Evolutionary conservation across 306 rosid species (phyloP).

Genomic region (Casuarina glauca): DNA sequence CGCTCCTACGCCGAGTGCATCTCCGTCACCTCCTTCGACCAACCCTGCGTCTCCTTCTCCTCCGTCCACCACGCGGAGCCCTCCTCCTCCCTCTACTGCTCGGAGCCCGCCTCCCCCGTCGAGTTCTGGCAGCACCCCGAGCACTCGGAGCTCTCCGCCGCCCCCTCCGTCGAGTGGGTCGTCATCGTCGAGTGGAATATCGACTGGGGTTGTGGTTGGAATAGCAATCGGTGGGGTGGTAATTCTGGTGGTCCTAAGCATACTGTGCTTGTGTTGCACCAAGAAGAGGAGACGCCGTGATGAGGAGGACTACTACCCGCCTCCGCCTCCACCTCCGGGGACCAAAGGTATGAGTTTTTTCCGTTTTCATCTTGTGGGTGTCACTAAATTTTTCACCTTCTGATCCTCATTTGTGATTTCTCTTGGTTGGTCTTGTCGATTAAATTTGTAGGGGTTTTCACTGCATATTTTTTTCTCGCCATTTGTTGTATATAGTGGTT

Average conservation of each 20-base stretch:
- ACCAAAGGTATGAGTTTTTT: slow-evolving; percentile 61
- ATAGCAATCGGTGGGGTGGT: slow-evolving; percentile 70
- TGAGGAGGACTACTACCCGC: slow-evolving; percentile 56
- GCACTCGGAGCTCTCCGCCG: background rate
- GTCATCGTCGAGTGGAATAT: slow-evolving; percentile 38
- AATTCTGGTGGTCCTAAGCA: slow-evolving; percentile 51
- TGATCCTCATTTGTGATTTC: background rate
- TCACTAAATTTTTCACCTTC: background rate
- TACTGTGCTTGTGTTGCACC: slow-evolving; percentile 54
- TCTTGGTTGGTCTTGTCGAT: background rate
- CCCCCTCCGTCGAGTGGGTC: background rate
- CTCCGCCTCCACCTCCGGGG: slow-evolving; percentile 42
- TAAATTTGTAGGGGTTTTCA: background rate
- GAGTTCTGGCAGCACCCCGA: background rate
- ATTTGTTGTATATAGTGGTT: background rate
- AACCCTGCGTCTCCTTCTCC: slow-evolving; percentile 2
- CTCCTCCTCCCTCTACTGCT: slow-evolving; percentile 41
- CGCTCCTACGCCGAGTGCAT: background rate
- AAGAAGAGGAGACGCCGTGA: slow-evolving; percentile 70
- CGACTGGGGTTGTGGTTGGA: slow-evolving; percentile 64
- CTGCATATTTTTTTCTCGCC: background rate
- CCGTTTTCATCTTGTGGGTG: background rate
- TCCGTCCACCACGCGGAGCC: slow-evolving; percentile 18
- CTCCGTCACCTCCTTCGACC: background rate
- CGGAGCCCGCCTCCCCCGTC: slow-evolving; percentile 41